These are phyloP conservation scores for Myrmaecium sp. DNA, from an alignment of 2,329 filamentous ascomycete species.

Conservation along the genomic window DNA sequence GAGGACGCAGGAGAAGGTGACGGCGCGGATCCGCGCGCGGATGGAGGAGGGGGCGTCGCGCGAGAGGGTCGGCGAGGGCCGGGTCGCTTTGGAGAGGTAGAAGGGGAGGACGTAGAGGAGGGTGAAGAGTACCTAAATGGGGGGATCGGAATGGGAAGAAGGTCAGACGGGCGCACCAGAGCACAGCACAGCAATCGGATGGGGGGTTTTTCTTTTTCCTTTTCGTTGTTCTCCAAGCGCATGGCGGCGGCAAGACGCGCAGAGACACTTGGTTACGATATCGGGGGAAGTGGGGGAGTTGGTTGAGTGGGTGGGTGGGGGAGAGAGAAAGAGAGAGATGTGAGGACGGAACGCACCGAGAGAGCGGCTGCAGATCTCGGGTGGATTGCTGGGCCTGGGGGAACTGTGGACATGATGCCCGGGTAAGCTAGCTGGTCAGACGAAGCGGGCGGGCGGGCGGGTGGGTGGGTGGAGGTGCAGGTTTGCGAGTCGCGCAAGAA, in stretches of 20 bases:
- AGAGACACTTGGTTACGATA: background rate
- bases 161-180: constrained; percentile 2
- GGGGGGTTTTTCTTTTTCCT: too few relatives aligned
- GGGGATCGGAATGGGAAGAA: constrained; percentile 3
- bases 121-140: constrained; percentile 55
- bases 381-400: constrained; percentile 19
- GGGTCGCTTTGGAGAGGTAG: constrained; percentile 64
- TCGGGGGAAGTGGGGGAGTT: constrained; percentile 1
- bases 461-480: constrained; percentile 8
- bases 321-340: constrained; percentile 2
- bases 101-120: constrained; percentile 79
- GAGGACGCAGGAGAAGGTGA: constrained; percentile 55
- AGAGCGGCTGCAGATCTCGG: constrained; percentile 17
- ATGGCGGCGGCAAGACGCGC: constrained; percentile 2
- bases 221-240: too few relatives aligned
- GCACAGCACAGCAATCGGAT: too few relatives aligned
- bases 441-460: constrained; percentile 8
- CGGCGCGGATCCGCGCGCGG: constrained; percentile 64
- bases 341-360: constrained; percentile 17
- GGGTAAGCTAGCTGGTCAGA: constrained; percentile 8
- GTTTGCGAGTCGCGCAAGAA: background rate
- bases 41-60: constrained; percentile 85
- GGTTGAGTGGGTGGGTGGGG: background rate
- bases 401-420: constrained; percentile 16
- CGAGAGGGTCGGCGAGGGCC: constrained; percentile 61